phyloP scores from a whole-genome alignment of 345 rosid species.

The Triadica sebifera region DNA sequence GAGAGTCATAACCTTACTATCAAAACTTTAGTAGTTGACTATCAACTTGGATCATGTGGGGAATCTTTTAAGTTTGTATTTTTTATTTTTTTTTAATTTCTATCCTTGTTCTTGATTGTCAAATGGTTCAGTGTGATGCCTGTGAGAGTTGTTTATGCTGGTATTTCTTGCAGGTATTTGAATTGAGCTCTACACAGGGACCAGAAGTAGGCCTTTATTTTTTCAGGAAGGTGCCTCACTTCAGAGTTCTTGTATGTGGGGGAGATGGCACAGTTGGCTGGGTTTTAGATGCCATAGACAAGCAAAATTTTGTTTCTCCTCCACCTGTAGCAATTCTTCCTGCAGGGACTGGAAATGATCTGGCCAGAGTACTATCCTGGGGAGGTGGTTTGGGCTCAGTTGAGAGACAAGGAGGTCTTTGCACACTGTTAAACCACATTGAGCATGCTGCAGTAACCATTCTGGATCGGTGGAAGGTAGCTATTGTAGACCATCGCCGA shows the following conservation, averaged over 20 bases:
- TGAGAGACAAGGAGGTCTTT: conserved; percentile 66
- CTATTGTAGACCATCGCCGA: conserved; percentile 36
- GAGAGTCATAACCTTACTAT: neutral
- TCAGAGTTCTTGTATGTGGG: conserved; percentile 76
- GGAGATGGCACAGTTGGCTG: conserved; percentile 91
- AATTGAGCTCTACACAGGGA: conserved; percentile 65
- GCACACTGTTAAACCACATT: conserved; percentile 61
- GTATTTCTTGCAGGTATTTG: conserved; percentile 55
- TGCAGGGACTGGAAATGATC: conserved; percentile 84
- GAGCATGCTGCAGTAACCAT: conserved; percentile 79
- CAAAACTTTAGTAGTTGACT: neutral
- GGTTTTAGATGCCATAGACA: conserved; percentile 78
- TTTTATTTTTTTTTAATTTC: neutral
- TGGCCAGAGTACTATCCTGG: conserved; percentile 81
- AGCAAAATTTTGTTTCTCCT: conserved; percentile 65
- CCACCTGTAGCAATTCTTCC: conserved; percentile 88
- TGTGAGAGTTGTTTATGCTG: neutral
- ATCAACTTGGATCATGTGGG: neutral
- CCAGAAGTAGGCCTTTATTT: conserved; percentile 73
- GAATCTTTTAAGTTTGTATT: neutral
- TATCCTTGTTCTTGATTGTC: too few relatives aligned
- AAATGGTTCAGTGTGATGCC: too few relatives aligned
- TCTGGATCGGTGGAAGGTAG: conserved; percentile 80
- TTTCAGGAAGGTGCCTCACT: conserved; percentile 58
- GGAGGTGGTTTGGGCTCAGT: conserved; percentile 69